Conservation (phyloP, 768 basidiomycete species). For the Russula ochroleuca region DNA sequence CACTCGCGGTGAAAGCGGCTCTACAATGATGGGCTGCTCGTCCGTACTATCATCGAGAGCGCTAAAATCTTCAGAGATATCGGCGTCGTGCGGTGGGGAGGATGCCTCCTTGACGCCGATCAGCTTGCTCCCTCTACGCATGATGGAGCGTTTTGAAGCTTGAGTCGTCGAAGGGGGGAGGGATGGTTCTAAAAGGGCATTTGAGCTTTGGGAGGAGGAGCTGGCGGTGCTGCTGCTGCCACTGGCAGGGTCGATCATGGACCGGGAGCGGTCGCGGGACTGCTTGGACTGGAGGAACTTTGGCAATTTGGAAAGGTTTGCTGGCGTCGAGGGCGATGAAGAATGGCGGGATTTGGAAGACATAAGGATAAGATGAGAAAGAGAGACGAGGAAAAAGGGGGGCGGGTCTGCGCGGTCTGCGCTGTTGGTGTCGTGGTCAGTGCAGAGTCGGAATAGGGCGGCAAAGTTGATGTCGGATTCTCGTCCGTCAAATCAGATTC, state of each 20-base stretch:
- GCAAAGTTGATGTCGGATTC: not conserved
- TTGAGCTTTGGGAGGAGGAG: constrained; percentile 42
- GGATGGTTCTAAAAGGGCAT: constrained; percentile 30
- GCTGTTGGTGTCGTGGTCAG: constrained; percentile 11
- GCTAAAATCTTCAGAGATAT: constrained; percentile 32
- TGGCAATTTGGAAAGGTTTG: constrained; percentile 53
- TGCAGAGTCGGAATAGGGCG: constrained; percentile 9
- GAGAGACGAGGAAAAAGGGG: not conserved
- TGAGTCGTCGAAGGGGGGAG: constrained; percentile 12
- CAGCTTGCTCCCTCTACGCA: constrained; percentile 25
- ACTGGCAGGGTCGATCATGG: constrained; percentile 41
- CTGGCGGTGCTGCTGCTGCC: constrained; percentile 38
- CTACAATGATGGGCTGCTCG: constrained; percentile 64
- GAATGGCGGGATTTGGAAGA: constrained; percentile 44
- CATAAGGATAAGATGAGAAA: constrained; percentile 35
- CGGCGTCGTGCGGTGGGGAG: constrained; percentile 31
- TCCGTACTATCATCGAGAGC: constrained; percentile 37
- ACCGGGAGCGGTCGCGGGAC: constrained; percentile 56
- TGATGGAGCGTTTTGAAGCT: constrained; percentile 24
- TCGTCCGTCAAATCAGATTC: not conserved
- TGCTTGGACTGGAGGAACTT: constrained; percentile 63
- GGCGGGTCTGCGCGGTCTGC: not conserved
- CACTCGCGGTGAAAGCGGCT: constrained; percentile 52
- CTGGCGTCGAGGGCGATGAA: constrained; percentile 42
- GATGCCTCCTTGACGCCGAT: constrained; percentile 26